These are phyloP conservation scores for Immersiporthe knoxdaviesiana DNA, from an alignment of 2,329 filamentous ascomycete species.

Conservation along the genomic window DNA sequence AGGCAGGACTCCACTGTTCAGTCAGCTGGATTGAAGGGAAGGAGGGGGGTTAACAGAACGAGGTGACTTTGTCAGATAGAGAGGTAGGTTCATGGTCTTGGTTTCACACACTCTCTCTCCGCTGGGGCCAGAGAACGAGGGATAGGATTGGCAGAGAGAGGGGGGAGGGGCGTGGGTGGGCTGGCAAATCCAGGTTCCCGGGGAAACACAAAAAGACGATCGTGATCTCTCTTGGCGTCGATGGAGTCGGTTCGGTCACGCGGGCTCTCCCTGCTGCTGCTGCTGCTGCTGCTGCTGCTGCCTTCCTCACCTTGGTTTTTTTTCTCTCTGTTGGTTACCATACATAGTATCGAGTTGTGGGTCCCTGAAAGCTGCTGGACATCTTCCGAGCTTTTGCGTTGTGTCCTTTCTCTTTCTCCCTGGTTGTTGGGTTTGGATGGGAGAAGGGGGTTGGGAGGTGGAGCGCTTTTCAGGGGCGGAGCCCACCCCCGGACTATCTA, in stretches of 20 bases:
- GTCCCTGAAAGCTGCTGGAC: background rate
- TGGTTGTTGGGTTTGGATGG: background rate
- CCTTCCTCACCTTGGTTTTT: background rate
- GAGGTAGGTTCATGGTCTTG: background rate
- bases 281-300: no score
- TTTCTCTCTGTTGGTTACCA: no score
- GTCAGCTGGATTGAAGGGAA: background rate
- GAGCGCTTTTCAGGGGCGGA: background rate
- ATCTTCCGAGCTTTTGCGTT: background rate
- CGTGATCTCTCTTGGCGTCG: slow-evolving; percentile 2
- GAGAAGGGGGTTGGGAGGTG: no score
- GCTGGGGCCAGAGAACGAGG: background rate
- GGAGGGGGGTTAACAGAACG: background rate
- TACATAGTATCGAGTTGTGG: background rate
- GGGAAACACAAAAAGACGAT: background rate
- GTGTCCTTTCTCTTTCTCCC: background rate
- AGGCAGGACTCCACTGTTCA: background rate
- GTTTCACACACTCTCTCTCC: background rate
- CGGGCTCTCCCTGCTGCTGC: background rate
- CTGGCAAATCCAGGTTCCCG: background rate
- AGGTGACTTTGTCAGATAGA: background rate
- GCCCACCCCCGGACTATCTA: background rate
- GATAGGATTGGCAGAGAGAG: no score
- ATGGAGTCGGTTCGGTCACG: background rate
- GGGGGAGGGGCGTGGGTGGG: background rate